phyloP scores from a whole-genome alignment of 345 rosid genomes.

The Sonneratia alba region DNA sequence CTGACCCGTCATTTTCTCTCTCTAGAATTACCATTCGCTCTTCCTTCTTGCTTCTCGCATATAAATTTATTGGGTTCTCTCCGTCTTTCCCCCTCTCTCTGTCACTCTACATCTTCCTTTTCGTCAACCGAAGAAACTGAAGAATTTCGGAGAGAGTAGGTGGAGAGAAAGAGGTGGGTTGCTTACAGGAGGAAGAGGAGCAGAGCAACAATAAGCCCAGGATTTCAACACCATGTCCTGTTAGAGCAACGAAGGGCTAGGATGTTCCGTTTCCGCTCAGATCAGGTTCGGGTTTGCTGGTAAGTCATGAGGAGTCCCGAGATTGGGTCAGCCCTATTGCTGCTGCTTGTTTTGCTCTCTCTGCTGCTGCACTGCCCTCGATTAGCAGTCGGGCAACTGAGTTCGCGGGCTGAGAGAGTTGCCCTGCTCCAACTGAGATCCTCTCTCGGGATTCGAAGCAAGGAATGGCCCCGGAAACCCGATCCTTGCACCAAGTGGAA shows the following conservation, averaged over 20 bases:
- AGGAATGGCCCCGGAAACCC: slow-evolving; percentile 87
- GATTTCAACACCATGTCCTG: neutral
- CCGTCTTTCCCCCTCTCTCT: neutral
- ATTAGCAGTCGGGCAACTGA: slow-evolving; percentile 47
- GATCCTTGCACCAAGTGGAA: slow-evolving; percentile 77
- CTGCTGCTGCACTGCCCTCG: slow-evolving; percentile 25
- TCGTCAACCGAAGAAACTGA: slow-evolving; percentile 24
- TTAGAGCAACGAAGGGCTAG: slow-evolving; percentile 17
- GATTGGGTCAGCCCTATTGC: slow-evolving; percentile 3
- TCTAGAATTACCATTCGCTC: no score
- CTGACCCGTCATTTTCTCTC: slow-evolving; percentile 7
- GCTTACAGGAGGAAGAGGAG: slow-evolving; percentile 1
- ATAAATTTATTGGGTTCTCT: neutral
- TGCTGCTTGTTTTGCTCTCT: slow-evolving; percentile 21
- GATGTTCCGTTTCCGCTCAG: slow-evolving; percentile 3
- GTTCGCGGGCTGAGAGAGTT: slow-evolving; percentile 37
- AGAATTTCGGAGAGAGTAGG: slow-evolving; percentile 5
- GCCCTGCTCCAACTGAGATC: slow-evolving; percentile 82
- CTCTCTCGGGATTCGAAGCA: slow-evolving; percentile 69
- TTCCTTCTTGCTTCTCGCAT: neutral
- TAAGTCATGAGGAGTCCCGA: slow-evolving; percentile 59
- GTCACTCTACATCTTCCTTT: slow-evolving; percentile 4
- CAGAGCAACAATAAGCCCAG: slow-evolving; percentile 6
- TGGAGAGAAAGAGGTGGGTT: slow-evolving; percentile 20
- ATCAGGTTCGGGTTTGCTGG: neutral